phyloP scores from a whole-genome alignment of 345 rosid species.

The Chamaenerion angustifolium region DNA sequence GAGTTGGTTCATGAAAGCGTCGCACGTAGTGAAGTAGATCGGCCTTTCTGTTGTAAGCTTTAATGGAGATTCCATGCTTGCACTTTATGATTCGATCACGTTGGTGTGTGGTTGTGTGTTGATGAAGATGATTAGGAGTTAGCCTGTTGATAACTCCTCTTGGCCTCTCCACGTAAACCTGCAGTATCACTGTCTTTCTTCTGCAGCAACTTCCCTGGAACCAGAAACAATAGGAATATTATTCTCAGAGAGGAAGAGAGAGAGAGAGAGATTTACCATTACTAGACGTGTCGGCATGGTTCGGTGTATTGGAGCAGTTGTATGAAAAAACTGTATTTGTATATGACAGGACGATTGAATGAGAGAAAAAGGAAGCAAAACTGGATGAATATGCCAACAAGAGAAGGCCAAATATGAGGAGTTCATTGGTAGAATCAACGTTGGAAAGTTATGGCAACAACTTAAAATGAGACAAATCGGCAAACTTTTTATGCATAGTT shows the following conservation, averaged over 20 bases:
- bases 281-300: too few relatives aligned
- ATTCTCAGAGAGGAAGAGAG: neutral
- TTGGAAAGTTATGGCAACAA: too few relatives aligned
- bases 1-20: conserved; percentile 22
- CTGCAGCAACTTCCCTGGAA: conserved; percentile 25
- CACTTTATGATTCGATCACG: conserved; percentile 9
- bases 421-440: too few relatives aligned
- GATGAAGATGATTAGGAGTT: conserved; percentile 3
- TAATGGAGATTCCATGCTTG: conserved; percentile 5
- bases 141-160: conserved; percentile 4
- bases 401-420: too few relatives aligned
- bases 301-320: too few relatives aligned
- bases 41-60: conserved; percentile 28
- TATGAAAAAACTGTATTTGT: too few relatives aligned
- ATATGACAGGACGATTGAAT: too few relatives aligned
- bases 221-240: neutral
- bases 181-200: conserved; percentile 22
- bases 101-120: conserved; percentile 2
- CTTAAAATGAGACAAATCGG: too few relatives aligned
- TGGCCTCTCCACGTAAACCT: conserved; percentile 31
- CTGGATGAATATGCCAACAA: too few relatives aligned
- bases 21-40: conserved; percentile 33
- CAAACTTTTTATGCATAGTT: too few relatives aligned
- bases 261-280: too few relatives aligned
- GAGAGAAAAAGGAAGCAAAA: too few relatives aligned